Base-by-base conservation (phyloP, 352 stramenopile species). In the Nothophytophthora sp. region DNA sequence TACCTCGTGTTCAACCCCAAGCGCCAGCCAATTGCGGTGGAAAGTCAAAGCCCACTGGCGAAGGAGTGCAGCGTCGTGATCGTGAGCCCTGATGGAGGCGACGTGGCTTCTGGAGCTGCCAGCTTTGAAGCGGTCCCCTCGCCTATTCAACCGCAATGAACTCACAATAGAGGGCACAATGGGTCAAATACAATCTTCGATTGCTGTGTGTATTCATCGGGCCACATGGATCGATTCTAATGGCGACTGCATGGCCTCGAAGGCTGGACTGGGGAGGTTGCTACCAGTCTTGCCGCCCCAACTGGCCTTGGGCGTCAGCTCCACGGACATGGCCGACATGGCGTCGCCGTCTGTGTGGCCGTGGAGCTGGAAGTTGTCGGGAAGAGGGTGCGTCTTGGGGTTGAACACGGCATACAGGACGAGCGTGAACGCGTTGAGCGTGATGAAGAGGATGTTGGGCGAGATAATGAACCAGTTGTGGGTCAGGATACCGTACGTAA, bases 1-100 rank as follows among this genome's bases (percentile, higher is more conserved):
- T 92, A 76, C 47, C 64, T 77, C 12, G 30, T 89, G 5, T 92
- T 76, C 39, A 66, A 77, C 38, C 71, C 73, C n/a, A 56, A 60
- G 15, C 46, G 46, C 5, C 39, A 40, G 38, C 50, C 52, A 38
- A 37, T 5, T 8, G 11, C 20, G 8, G 4, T 3, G 22, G 37
- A 15, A 24, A 16, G 23, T 6, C 35, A n/a, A n/a, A 35, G 5
- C n/a, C 11, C 37, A 23, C 45, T 34, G 22, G 34, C 10, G 8
- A 54, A 55, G 13, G 37, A 55, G 9, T 11, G 46, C 20, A 19
- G 25, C 1, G 39, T 45, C 3, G n/a, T 50, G n/a, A n/a, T n/a
- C n/a, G n/a, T n/a, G n/a, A n/a, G n/a, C n/a, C n/a, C n/a, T 22
- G 9, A 33, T 19, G 30, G n/a, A 36, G 9, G 32, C 30, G 34